Evolutionary conservation across 2,329 filamentous ascomycete species (phyloP), one percentile per base, ranked within the genome.

Genomic region (Tolypocladium ophioglossoides): DNA sequence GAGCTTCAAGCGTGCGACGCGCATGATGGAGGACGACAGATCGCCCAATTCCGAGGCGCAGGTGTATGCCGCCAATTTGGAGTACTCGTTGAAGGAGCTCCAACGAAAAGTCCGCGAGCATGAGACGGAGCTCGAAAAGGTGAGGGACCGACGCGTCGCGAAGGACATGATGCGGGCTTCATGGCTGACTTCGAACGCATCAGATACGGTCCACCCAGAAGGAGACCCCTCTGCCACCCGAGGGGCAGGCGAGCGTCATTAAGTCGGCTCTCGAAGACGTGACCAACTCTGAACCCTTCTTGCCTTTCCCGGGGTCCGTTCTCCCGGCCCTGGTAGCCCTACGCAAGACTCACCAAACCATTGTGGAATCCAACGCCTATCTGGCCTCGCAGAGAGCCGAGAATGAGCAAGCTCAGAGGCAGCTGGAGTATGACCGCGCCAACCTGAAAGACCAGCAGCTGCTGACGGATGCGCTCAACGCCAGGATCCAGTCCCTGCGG

Each of bases 321-420:
- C 69, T 94, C 8, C 87, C 88, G 4, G 82, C 84, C 8, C 74
- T 95, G 5, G 66, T 94, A 41, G 87, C 89, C 7, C 70, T 90
- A 53, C 83, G 86, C 52, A 83, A 80, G 61, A 84, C 85, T 3
- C 78, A 85, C 55, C 75, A 79, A 54, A 83, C 83, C 18, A 79
- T 87, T 50, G 68, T 76, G 56, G 84, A 89, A 60, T 86, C 84
- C 20, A 83, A 80, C 59, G 70, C 73, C 22, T 83, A 83, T 52
- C 75, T 89, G 14, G 64, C 67, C 5, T 66, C 72, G 4, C 77
- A 78, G 38, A 67, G 67, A 16, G 55, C 68, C 7, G 68, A 71
- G 2, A 67, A 78, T 5, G 71, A 77, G 49, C 66, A 72, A 30
- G 68, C 74, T 2, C 71, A 72, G 56, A 72, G 72, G 46, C 72